phyloP scores from a whole-genome alignment of 345 rosid species.

The Hypericum androsaemum region DNA sequence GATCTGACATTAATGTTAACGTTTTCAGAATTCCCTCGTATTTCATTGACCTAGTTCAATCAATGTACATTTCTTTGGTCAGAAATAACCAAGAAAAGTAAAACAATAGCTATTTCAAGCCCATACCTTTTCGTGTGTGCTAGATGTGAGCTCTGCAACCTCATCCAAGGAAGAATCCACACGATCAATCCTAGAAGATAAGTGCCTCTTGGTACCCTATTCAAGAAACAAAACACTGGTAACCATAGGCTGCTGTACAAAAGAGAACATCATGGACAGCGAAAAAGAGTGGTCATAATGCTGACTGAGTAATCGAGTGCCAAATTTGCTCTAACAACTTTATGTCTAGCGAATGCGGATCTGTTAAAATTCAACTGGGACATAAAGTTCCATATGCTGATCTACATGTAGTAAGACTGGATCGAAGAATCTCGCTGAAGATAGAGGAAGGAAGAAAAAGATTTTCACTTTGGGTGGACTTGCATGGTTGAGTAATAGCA shows the following conservation, averaged over 20 bases:
- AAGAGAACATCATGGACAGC: no score
- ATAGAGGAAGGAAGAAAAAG: no score
- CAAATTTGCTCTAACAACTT: no score
- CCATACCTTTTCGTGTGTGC: slow-evolving; percentile 61
- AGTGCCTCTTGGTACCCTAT: slow-evolving; percentile 55
- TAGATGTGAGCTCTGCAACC: slow-evolving; percentile 39
- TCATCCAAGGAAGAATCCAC: slow-evolving; percentile 46
- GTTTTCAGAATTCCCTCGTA: slow-evolving; percentile 37
- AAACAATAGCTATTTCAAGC: slow-evolving; percentile 3
- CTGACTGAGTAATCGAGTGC: no score
- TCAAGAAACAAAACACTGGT: slow-evolving; percentile 2
- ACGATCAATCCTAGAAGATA: slow-evolving; percentile 46
- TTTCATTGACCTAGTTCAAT: slow-evolving; percentile 36
- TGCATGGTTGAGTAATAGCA: no score
- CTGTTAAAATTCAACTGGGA: no score
- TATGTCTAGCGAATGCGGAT: no score
- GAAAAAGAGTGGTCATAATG: no score
- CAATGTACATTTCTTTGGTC: background rate
- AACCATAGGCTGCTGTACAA: background rate
- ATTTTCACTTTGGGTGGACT: no score
- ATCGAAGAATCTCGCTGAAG: no score
- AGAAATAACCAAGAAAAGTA: background rate
- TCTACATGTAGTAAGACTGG: no score
- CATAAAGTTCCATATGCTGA: no score
- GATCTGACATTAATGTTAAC: slow-evolving; percentile 39